Conservation (phyloP, 2,329 filamentous ascomycete species). For the Paecilomyces sp. region DNA sequence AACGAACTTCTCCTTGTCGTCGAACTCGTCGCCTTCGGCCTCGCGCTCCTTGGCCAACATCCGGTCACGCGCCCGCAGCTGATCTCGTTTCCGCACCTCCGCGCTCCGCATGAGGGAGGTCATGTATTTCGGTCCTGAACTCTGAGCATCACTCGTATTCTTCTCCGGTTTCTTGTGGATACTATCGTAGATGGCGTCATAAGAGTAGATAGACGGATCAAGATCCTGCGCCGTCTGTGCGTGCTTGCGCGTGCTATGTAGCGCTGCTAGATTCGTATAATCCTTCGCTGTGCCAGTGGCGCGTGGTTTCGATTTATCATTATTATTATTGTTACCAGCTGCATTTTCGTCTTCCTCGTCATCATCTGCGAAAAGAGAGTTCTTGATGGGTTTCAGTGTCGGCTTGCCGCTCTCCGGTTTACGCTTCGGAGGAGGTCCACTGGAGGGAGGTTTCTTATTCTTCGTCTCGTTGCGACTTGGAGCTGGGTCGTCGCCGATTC, state of each 20-base stretch:
- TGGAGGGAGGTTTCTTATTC: not conserved
- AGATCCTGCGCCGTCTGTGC: slow-evolving; percentile 36
- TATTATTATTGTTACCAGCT: slow-evolving; percentile 7
- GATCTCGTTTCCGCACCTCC: slow-evolving; percentile 56
- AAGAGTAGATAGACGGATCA: slow-evolving; percentile 43
- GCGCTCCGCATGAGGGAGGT: slow-evolving; percentile 52
- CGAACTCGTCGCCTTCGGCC: slow-evolving; percentile 59
- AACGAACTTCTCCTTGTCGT: slow-evolving; percentile 61
- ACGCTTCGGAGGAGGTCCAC: slow-evolving; percentile 22
- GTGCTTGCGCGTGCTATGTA: slow-evolving; percentile 40
- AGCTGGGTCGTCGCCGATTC: slow-evolving; percentile 18
- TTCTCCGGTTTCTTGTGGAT: slow-evolving; percentile 33
- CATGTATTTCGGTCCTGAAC: slow-evolving; percentile 52
- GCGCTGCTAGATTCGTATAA: slow-evolving; percentile 40
- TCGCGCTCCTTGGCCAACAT: slow-evolving; percentile 55
- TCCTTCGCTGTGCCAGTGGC: slow-evolving; percentile 14
- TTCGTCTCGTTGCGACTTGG: slow-evolving; percentile 10
- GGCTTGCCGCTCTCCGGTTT: slow-evolving; percentile 27
- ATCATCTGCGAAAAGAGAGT: slow-evolving; percentile 30
- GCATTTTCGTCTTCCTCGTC: slow-evolving; percentile 23
- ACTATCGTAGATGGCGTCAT: slow-evolving; percentile 43
- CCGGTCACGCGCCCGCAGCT: slow-evolving; percentile 55
- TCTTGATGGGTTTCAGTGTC: slow-evolving; percentile 24
- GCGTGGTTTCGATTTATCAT: slow-evolving; percentile 4
- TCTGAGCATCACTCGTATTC: slow-evolving; percentile 14